phyloP scores from a whole-genome alignment of 495 filamentous ascomycete genomes.

The Lindgomyces ingoldianus region DNA sequence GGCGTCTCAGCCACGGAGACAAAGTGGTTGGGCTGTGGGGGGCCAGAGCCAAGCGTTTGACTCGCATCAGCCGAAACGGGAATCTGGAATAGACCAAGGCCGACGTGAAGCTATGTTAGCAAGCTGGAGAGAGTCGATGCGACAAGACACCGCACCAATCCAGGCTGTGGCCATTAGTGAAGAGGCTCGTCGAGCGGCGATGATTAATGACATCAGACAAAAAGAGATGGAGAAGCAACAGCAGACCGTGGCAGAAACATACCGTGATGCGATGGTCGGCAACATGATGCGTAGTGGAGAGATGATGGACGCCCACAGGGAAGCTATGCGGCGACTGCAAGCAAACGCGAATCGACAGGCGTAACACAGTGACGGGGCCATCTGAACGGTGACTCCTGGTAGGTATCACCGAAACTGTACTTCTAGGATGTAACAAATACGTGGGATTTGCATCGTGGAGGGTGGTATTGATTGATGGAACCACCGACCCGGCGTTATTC shows the following conservation, averaged over 20 bases:
- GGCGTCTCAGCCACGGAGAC: constrained; percentile 25
- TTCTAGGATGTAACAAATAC: neutral
- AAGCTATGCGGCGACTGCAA: constrained; percentile 84
- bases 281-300: constrained; percentile 74
- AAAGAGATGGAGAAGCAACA: constrained; percentile 44
- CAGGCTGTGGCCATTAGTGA: constrained; percentile 46
- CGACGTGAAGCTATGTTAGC: constrained; percentile 65
- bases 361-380: neutral
- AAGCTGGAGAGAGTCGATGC: constrained; percentile 73
- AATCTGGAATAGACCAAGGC: constrained; percentile 44
- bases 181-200: constrained; percentile 49
- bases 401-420: neutral
- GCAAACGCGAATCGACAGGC: constrained; percentile 59
- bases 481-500: neutral
- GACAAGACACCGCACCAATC: constrained; percentile 59
- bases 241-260: constrained; percentile 2
- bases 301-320: constrained; percentile 75
- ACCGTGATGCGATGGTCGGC: constrained; percentile 59
- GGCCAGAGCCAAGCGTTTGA: constrained; percentile 48
- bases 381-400: neutral
- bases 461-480: no score
- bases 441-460: neutral
- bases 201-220: constrained; percentile 55
- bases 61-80: constrained; percentile 60
- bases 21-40: constrained; percentile 26